Evolutionary conservation across 257 asterid species (phyloP).

Genomic region (Catharanthus roseus): DNA sequence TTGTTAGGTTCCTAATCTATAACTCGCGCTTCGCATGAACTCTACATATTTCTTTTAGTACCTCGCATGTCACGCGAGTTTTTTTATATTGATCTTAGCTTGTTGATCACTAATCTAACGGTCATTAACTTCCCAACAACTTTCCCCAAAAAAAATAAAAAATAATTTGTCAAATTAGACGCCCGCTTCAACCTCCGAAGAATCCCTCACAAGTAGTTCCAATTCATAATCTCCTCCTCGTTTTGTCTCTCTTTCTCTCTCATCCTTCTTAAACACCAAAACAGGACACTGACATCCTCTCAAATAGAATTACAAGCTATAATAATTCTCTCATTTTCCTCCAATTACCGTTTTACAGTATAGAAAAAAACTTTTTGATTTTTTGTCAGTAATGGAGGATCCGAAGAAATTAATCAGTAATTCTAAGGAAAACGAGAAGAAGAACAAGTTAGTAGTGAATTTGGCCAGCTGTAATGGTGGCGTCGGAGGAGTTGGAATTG

Average conservation of each 20-base stretch:
- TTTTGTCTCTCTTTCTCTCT: neutral
- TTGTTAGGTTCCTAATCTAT: neutral
- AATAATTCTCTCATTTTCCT: neutral
- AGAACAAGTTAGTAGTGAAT: conserved; percentile 24
- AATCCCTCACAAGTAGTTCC: conserved; percentile 23
- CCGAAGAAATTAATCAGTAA: neutral
- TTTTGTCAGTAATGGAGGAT: neutral
- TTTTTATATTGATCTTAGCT: neutral
- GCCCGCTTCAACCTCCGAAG: conserved; percentile 32
- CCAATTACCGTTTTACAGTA: neutral
- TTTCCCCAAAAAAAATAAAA: neutral
- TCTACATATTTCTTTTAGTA: neutral
- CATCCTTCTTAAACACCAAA: neutral
- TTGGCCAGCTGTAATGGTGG: conserved; percentile 33
- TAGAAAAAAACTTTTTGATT: too few relatives aligned
- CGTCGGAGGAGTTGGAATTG: conserved; percentile 41
- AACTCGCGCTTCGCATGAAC: conserved; percentile 5
- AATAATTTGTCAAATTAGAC: conserved; percentile 8
- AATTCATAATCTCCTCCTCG: neutral
- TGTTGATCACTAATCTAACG: neutral
- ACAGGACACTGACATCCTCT: neutral
- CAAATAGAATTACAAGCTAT: neutral
- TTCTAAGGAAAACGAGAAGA: conserved; percentile 20
- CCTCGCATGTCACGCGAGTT: conserved; percentile 8
- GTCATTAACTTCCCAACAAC: neutral